phyloP scores from a whole-genome alignment of 192 early-diverging fungal genomes.

The Gigaspora rosea region DNA sequence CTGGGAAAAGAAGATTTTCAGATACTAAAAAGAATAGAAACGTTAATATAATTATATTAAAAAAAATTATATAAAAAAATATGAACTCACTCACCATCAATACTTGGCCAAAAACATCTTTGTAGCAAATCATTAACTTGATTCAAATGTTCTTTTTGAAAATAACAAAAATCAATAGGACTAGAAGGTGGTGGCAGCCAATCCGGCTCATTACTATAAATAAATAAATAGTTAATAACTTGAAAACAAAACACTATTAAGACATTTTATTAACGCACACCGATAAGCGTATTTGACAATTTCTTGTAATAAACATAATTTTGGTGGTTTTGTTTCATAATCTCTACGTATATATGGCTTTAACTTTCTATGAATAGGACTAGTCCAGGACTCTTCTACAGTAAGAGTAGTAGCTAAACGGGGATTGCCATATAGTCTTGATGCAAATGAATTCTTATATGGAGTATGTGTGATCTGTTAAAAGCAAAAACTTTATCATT shows the following conservation, averaged over 20 bases:
- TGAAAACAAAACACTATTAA: constrained; percentile 10
- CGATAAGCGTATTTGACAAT: constrained; percentile 40
- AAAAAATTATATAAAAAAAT: not conserved
- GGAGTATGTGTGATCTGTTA: constrained; percentile 54
- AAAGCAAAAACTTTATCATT: constrained; percentile 35
- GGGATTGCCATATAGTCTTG: constrained; percentile 66
- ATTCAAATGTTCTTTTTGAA: constrained; percentile 65
- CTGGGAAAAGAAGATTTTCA: constrained; percentile 79
- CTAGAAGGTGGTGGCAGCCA: constrained; percentile 7
- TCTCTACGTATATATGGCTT: constrained; percentile 85
- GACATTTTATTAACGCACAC: constrained; percentile 39
- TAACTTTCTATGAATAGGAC: constrained; percentile 74
- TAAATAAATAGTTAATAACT: constrained; percentile 16
- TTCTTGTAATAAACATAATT: constrained; percentile 48
- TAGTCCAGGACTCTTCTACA: constrained; percentile 52
- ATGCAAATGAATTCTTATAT: constrained; percentile 75
- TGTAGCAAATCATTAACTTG: constrained; percentile 78
- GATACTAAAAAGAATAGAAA: constrained; percentile 54
- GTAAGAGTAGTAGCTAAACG: constrained; percentile 59
- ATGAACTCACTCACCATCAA: constrained; percentile 60
- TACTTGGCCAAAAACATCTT: constrained; percentile 84
- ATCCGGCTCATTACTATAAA: constrained; percentile 26
- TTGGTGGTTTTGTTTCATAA: constrained; percentile 52
- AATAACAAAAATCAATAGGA: constrained; percentile 80
- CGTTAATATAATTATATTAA: constrained; percentile 1